Evolutionary conservation across 306 rosid species (phyloP).

Genomic region (Chamaecrista fasciculata): DNA sequence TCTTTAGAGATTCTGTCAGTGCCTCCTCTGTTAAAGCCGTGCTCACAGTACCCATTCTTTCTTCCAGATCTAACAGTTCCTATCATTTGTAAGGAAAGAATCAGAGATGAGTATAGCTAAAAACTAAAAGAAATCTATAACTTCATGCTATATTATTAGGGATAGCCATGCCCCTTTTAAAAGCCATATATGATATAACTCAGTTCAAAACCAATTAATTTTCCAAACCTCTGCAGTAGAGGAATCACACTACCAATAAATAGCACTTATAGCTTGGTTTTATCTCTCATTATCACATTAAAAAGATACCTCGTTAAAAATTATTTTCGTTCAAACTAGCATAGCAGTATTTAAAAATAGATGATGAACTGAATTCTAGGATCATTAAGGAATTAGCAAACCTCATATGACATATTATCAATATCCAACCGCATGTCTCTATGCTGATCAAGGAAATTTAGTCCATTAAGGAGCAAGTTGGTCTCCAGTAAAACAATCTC

Average conservation of each 20-base stretch:
- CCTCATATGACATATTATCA: constrained; percentile 96
- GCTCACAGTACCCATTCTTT: constrained; percentile 87
- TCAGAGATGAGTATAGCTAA: neutral
- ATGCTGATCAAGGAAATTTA: constrained; percentile 65
- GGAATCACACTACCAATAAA: neutral
- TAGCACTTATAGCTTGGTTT: neutral
- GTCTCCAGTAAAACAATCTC: constrained; percentile 71
- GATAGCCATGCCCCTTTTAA: constrained; percentile 3
- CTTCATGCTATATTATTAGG: neutral
- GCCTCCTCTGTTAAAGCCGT: constrained; percentile 75
- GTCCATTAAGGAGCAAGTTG: constrained; percentile 50
- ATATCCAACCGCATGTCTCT: constrained; percentile 91
- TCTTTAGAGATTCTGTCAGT: constrained; percentile 57
- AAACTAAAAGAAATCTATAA: neutral
- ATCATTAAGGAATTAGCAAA: constrained; percentile 30
- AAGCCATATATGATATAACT: constrained; percentile 11
- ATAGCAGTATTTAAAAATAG: too few species aligned
- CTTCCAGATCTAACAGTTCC: constrained; percentile 91
- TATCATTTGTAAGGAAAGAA: constrained; percentile 28
- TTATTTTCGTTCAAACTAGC: neutral
- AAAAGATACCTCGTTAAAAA: neutral
- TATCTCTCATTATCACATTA: constrained; percentile 2
- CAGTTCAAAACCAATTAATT: neutral
- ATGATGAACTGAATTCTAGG: constrained; percentile 16
- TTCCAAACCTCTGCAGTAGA: neutral